Evolutionary conservation across 1,139 yeast species (phyloP).

Genomic region (Meyerozyma smithsonii): DNA sequence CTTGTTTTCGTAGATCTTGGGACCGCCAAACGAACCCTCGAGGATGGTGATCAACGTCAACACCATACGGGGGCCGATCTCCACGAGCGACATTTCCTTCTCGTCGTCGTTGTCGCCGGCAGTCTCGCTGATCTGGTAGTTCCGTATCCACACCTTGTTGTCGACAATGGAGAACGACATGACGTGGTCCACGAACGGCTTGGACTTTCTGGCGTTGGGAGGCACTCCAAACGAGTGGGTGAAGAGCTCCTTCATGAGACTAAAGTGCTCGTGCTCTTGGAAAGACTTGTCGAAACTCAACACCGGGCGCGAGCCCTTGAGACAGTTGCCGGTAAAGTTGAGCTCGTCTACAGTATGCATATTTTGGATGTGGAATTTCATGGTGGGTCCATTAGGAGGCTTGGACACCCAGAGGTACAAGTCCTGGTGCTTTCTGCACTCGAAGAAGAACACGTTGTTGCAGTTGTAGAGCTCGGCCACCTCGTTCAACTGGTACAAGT

Average conservation of each 20-base stretch:
- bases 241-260: conserved; percentile 79
- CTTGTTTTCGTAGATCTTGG: conserved; percentile 94
- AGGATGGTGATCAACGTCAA: conserved; percentile 86
- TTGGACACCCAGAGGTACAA: conserved; percentile 91
- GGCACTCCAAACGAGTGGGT: conserved; percentile 93
- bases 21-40: conserved; percentile 98
- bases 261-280: conserved; percentile 52
- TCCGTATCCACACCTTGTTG: conserved; percentile 92
- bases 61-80: conserved; percentile 96
- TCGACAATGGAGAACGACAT: conserved; percentile 91
- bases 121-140: conserved; percentile 85
- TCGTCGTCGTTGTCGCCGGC: conserved; percentile 48
- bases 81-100: conserved; percentile 72
- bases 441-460: conserved; percentile 90
- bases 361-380: conserved; percentile 90
- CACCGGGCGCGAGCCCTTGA: conserved; percentile 94
- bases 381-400: conserved; percentile 97
- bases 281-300: conserved; percentile 83
- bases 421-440: conserved; percentile 95
- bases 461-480: conserved; percentile 97
- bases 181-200: conserved; percentile 94
- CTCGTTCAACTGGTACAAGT: conserved; percentile 83
- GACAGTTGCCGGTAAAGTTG: conserved; percentile 93
- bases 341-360: conserved; percentile 94
- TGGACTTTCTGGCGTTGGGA: conserved; percentile 87